These are phyloP conservation scores for Trichophaea hybrida DNA, from an alignment of 2,329 filamentous ascomycete species.

Conservation along the genomic window DNA sequence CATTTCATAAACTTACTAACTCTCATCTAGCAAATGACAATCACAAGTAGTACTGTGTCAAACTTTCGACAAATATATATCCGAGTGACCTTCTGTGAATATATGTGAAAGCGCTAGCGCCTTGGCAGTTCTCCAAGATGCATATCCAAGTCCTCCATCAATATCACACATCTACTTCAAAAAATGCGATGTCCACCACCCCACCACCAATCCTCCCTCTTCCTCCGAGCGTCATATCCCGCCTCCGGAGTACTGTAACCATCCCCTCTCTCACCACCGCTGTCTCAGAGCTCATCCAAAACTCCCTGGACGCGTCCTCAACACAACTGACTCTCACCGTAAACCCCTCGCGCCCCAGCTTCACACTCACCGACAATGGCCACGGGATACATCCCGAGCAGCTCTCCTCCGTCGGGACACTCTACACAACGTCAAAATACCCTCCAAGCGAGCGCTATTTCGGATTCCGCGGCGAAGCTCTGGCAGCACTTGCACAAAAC, in stretches of 20 bases:
- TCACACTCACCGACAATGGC: constrained; percentile 73
- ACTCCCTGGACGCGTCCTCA: constrained; percentile 69
- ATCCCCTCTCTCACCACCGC: constrained; percentile 62
- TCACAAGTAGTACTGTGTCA: too few species aligned
- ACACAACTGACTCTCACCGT: constrained; percentile 53
- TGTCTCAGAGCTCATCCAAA: constrained; percentile 58
- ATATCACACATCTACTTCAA: not conserved
- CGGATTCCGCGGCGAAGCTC: constrained; percentile 26
- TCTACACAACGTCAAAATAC: constrained; percentile 64
- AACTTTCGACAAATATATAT: too few species aligned
- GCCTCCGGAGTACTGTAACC: constrained; percentile 71
- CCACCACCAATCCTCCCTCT: constrained; percentile 48
- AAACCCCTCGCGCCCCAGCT: constrained; percentile 62
- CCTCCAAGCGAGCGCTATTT: constrained; percentile 52
- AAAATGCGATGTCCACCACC: constrained; percentile 32
- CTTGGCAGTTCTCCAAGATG: not conserved
- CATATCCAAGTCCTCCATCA: not conserved
- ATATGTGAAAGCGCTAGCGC: too few species aligned
- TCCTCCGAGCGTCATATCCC: constrained; percentile 54
- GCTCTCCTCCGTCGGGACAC: constrained; percentile 43
- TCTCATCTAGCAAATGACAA: too few species aligned
- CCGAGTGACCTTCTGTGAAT: too few species aligned
- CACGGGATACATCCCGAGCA: constrained; percentile 58
- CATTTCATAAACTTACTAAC: too few species aligned
- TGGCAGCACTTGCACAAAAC: constrained; percentile 60